Evolutionary conservation across 225 moss, liverwort and hornwort genomes (phyloP), one percentile per base, ranked within the genome.

Genomic region (Bryoerythrophyllum caledonicum): DNA sequence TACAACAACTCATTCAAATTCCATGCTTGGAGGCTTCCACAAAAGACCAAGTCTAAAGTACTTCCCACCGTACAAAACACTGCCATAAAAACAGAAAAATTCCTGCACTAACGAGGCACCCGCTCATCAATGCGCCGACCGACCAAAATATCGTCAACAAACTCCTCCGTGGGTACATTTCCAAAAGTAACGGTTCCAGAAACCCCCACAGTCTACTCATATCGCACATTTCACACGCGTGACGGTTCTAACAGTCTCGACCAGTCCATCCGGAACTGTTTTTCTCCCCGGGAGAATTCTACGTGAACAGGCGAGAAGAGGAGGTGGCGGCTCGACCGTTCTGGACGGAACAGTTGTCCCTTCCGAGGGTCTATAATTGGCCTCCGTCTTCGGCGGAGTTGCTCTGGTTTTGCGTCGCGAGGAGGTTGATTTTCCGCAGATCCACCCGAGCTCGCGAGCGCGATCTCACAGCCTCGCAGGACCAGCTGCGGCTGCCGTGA

Each of bases 121-220:
- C 40, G 58, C 27, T 58, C 71, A 57, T 57, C 58, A 58, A 41
- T 27, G 57, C 26, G 71, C 71, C 71, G 59, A 59, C 71, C 69
- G 43, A 21, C 63, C 70, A 55, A 23, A 23, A 55, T 8, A 54
- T 17, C 19, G 7, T 13, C 14, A 14, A 0, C 3, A n/a, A 43
- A 14, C 44, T 44, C 0, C 1, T 4, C 14, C 14, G 0, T 6
- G 5, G 34, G 15, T 44, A 44, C 44, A 15, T 4, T 14, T 14
- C 15, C 44, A 4, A 0, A 4, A n/a, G 52, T n/a, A 7, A 53
- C 52, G 19, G 52, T n/a, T n/a, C n/a, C 1, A 19, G n/a, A 54
- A 20, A 23, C 21, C 23, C n/a, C 23, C 10, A 6, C 0, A 1
- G 6, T 52, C 46, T 46, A 46, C 2, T 1, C 14, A 4, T 11